phyloP scores from a whole-genome alignment of 768 basidiomycete genomes.

The Auricularia heimuer region DNA sequence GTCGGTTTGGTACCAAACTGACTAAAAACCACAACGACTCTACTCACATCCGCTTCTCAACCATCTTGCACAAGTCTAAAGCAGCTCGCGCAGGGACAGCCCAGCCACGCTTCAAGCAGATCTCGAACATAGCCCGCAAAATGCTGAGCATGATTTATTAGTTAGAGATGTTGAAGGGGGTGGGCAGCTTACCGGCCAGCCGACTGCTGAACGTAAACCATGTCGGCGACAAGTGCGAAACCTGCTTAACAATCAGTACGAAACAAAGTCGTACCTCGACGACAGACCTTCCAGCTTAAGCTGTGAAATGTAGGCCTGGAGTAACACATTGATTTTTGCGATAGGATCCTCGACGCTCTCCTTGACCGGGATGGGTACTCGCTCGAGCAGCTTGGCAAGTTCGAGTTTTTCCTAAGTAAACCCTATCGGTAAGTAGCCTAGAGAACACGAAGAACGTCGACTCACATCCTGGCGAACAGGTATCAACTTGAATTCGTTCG shows the following conservation, averaged over 20 bases:
- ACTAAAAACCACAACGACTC: background rate
- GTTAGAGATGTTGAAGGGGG: background rate
- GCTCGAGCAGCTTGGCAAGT: slow-evolving; percentile 78
- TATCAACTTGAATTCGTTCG: slow-evolving; percentile 89
- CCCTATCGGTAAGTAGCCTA: background rate
- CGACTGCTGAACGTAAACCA: slow-evolving; percentile 96
- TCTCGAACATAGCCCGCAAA: slow-evolving; percentile 93
- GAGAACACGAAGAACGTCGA: background rate
- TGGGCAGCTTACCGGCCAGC: slow-evolving; percentile 61
- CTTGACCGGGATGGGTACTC: slow-evolving; percentile 95
- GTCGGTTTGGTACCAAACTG: slow-evolving; percentile 6
- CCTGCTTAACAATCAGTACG: slow-evolving; percentile 28
- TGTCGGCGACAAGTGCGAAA: slow-evolving; percentile 78
- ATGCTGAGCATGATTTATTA: slow-evolving; percentile 39
- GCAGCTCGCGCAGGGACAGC: slow-evolving; percentile 86
- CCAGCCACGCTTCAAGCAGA: slow-evolving; percentile 98
- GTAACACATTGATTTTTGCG: slow-evolving; percentile 92
- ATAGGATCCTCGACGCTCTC: slow-evolving; percentile 94
- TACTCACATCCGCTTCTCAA: slow-evolving; percentile 69
- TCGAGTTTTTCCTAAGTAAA: slow-evolving; percentile 70
- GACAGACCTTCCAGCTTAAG: slow-evolving; percentile 75
- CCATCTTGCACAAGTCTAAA: slow-evolving; percentile 93
- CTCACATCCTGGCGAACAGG: slow-evolving; percentile 62
- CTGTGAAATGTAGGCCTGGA: slow-evolving; percentile 91
- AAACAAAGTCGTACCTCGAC: background rate